Base-by-base conservation (phyloP, 805 yeast genomes). In the Candida boidinii region DNA sequence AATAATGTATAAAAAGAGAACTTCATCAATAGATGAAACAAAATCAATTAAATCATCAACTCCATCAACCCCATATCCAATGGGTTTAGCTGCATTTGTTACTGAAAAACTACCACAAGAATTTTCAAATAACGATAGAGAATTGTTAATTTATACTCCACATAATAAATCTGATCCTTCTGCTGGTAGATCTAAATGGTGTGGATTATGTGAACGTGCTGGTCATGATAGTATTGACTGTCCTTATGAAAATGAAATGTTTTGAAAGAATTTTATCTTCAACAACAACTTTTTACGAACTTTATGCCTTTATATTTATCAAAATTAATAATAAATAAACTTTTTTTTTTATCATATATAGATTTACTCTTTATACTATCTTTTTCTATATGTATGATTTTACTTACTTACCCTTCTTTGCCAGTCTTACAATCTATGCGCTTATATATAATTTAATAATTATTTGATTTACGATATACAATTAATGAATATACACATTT, bases 221-320 rank as follows among this genome's bases (percentile, higher is more conserved):
- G 98, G 97, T 1, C 98, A 90, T 51, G 79, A 76, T 30, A 81
- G 92, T 42, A 64, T 78, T 20, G 86, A 86, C 35, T 90, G 98
- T 56, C 96, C 96, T 0, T 86, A 73, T 51, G 94, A 79, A 43
- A 71, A 73, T 43, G 79, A 73, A 41, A 58, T 69, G 37, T 73
- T 68, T 41, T 69, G 45, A 42, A 16, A 13, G 17, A 48, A 23
- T 17, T 18, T 7, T 12, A 17, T 6, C n/a, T 17, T 7, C n/a
- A n/a, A n/a, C n/a, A n/a, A n/a, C n/a, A n/a, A n/a, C n/a, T n/a
- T n/a, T 25, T 13, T 25, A n/a, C n/a, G n/a, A n/a, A n/a, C n/a
- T 22, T 10, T 22, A 22, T 22, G 10, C 12, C 24, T 10, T 10
- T 22, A 10, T 22, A 22, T 10, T n/a, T 10, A 22, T 22, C 12